Evolutionary conservation across 2,329 filamentous ascomycete species (phyloP).

Genomic region (Fusarium redolens): DNA sequence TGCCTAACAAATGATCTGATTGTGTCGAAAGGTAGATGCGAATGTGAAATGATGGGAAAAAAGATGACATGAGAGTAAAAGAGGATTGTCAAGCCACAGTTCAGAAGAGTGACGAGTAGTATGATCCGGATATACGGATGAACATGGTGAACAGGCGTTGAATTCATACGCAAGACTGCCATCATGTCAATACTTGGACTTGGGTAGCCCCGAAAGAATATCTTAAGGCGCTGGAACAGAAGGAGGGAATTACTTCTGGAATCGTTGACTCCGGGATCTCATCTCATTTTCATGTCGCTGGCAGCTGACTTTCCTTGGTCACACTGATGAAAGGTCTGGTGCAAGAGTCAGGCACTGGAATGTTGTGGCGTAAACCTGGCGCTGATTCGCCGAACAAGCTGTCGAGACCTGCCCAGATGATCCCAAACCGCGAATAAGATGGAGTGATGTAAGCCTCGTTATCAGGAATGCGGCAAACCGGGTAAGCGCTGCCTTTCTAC

Average conservation of each 20-base stretch:
- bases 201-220: accelerated
- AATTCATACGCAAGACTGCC: neutral
- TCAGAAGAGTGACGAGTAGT: accelerated
- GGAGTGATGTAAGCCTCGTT: accelerated
- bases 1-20: neutral
- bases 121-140: neutral
- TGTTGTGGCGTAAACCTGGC: neutral
- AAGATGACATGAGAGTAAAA: neutral
- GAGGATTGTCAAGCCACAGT: neutral
- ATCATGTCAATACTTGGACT: accelerated
- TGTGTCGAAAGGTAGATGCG: accelerated
- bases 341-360: neutral
- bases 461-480: neutral
- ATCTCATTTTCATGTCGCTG: neutral
- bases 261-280: neutral
- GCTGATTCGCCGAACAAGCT: neutral
- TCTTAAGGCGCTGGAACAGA: neutral
- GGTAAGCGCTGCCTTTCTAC: neutral
- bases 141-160: neutral
- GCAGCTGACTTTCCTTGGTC: neutral
- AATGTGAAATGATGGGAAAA: accelerated
- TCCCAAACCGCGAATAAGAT: neutral
- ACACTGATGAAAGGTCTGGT: neutral
- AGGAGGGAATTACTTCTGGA: too few species aligned
- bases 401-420: neutral